Evolutionary conservation across 148 eudicot species (phyloP), one percentile per base, ranked within the genome.

Genomic region (Fallopia convolvulus): DNA sequence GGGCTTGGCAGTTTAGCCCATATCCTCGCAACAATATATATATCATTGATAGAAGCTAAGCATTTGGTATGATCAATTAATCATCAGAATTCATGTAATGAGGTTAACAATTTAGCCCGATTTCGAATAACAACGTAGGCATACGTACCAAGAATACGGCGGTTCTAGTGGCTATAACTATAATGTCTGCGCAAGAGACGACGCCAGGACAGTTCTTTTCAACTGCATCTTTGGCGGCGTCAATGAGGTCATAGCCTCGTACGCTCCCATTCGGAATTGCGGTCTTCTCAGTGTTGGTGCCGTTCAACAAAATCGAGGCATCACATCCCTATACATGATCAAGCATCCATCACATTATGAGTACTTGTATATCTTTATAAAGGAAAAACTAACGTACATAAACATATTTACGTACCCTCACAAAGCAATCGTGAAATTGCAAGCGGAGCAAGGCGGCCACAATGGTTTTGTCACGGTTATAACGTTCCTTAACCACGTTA

Each of bases 351-450:
- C n/a, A 20, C 3, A n/a, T 21, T 58, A 58, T 8, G 13, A 11
- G 53, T 3, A 20, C 6, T 33, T 11, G 36, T 48, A 75, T 52
- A 0, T 0, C 14, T 49, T 13, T 49, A 49, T 49, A 8, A 6
- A 42, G 46, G 6, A 42, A 42, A 42, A 42, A 0, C 5, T 6
- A 42, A 42, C 46, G 6, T 6, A 42, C 15, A 0, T 36, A 36
- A 36, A 14, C n/a, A 52, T 75, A 26, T 41, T 56, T 50, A 26
- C 30, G 30, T 26, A 76, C 78, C 78, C 70, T 53, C 21, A 76
- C 78, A 76, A 76, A 76, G 70, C 78, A 76, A 39, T 76, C 78
- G 17, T 76, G 78, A 48, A 76, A 76, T 8, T 76, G 78, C 78
- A 76, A 56, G 44, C 78, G 65, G n/a, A 76, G 78, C n/a, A 76